These are phyloP conservation scores for Salinomyces thailandicus DNA, from an alignment of 2,329 filamentous ascomycete species.

Conservation along the genomic window DNA sequence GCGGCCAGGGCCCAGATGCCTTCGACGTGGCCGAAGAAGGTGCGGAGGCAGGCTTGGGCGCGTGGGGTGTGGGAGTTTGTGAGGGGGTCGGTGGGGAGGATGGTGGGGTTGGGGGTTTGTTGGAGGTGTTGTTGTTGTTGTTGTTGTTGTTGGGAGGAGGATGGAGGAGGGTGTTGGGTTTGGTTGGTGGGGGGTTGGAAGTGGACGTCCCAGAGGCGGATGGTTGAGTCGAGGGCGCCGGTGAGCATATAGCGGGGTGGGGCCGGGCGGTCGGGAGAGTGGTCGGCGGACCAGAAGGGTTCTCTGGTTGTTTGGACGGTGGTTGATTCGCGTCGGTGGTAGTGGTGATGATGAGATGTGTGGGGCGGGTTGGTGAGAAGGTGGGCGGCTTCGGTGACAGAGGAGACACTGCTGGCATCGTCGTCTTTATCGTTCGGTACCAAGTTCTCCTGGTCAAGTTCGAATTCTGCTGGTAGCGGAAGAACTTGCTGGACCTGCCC, in stretches of 20 bases:
- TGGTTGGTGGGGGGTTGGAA: constrained; percentile 10
- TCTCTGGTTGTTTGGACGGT: constrained; percentile 6
- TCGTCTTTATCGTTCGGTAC: constrained; percentile 47
- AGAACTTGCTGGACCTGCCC: constrained; percentile 91
- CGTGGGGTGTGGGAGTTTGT: constrained; percentile 26
- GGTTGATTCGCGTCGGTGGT: constrained; percentile 6
- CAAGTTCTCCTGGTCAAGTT: constrained; percentile 60
- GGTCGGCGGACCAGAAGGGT: constrained; percentile 49
- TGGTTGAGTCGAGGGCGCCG: constrained; percentile 79
- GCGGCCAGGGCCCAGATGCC: constrained; percentile 89
- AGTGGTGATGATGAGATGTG: constrained; percentile 7
- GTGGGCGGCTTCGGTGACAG: constrained; percentile 10
- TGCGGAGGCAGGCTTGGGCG: constrained; percentile 59
- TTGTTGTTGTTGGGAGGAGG: constrained; percentile 3
- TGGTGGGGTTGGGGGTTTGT: neutral
- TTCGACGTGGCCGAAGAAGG: constrained; percentile 93
- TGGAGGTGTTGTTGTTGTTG: constrained; percentile 9
- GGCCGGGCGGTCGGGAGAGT: constrained; percentile 47
- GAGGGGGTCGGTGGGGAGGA: constrained; percentile 23
- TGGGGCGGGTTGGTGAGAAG: too few relatives aligned
- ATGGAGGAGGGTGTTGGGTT: constrained; percentile 2
- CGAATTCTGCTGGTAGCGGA: constrained; percentile 74
- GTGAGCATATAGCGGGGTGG: constrained; percentile 90
- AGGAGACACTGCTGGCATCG: constrained; percentile 24
- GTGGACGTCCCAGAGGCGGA: constrained; percentile 79